Percentiles rank a stretch among this genome's conserved stretches.
Evolutionary conservation across 495 filamentous ascomycete species (phyloP).

Genomic region (Parmelia sp.): DNA sequence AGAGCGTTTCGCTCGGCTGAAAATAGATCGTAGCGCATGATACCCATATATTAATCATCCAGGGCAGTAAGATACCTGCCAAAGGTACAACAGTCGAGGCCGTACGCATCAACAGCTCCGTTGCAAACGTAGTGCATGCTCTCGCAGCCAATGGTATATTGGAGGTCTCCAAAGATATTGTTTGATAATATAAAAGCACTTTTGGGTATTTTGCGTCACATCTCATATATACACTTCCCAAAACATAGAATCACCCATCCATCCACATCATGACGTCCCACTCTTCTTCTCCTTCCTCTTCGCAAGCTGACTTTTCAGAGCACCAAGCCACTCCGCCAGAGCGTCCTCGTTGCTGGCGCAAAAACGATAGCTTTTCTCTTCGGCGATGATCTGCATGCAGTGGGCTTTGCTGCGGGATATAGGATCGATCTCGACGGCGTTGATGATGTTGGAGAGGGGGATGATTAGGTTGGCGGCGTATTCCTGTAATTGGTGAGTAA

Average conservation of each 20-base stretch:
- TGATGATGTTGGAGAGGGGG: slow-evolving; percentile 71
- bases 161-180: not conserved
- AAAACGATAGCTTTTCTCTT: slow-evolving; percentile 87
- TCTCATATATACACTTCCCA: not conserved
- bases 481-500: slow-evolving; percentile 44
- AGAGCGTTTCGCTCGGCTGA: not conserved
- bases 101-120: not conserved
- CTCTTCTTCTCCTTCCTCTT: slow-evolving; percentile 47
- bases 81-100: not conserved
- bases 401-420: slow-evolving; percentile 74
- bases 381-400: slow-evolving; percentile 90
- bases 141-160: not conserved
- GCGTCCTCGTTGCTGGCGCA: slow-evolving; percentile 76
- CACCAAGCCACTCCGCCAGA: slow-evolving; percentile 77
- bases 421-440: slow-evolving; percentile 88
- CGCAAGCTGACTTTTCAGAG: slow-evolving; percentile 79
- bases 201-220: not conserved
- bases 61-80: not conserved
- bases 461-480: slow-evolving; percentile 82
- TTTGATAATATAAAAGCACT: not conserved
- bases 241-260: not conserved
- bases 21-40: not conserved
- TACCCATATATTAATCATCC: not conserved
- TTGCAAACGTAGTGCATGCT: not conserved
- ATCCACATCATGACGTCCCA: not conserved